Percentiles rank a stretch among this genome's conserved stretches.
Evolutionary conservation across 345 rosid species (phyloP).

Genomic region (Camelina laxa): DNA sequence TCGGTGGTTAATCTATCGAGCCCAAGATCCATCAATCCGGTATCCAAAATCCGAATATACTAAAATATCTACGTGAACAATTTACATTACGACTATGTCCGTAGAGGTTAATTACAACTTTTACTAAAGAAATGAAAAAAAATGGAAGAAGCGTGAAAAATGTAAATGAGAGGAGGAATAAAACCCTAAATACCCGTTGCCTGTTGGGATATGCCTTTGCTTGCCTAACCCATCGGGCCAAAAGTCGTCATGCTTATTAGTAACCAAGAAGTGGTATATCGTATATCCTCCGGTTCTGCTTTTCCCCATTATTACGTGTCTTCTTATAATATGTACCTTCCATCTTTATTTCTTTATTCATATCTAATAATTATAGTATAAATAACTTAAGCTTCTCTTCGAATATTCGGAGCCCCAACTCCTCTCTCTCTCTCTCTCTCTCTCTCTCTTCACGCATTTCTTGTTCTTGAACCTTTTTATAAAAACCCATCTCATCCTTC

Average conservation of each 20-base stretch:
- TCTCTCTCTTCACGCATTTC: slow-evolving; percentile 8
- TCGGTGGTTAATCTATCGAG: background rate
- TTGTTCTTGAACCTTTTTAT: slow-evolving; percentile 10
- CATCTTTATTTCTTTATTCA: background rate
- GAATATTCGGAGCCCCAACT: slow-evolving; percentile 40
- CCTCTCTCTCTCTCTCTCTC: background rate
- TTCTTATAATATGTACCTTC: slow-evolving; percentile 1
- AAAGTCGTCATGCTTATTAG: slow-evolving; percentile 30
- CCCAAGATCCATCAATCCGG: background rate
- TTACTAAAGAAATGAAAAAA: no score
- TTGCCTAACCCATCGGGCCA: slow-evolving; percentile 33
- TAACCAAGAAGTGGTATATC: slow-evolving; percentile 29
- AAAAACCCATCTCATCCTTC: slow-evolving; percentile 1
- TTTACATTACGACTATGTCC: background rate
- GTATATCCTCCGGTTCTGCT: slow-evolving; percentile 41
- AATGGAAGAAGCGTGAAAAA: background rate
- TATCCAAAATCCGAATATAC: background rate
- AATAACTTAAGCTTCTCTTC: slow-evolving; percentile 22
- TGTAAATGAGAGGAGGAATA: slow-evolving; percentile 1
- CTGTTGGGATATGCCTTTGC: slow-evolving; percentile 38
- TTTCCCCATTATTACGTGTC: slow-evolving; percentile 42
- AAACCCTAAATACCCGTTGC: slow-evolving; percentile 21
- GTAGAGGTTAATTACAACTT: no score
- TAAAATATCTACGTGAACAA: background rate
- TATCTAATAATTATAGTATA: background rate